Evolutionary conservation across 225 moss, liverwort and hornwort species (phyloP).

Genomic region (Sphagnum contortum): DNA sequence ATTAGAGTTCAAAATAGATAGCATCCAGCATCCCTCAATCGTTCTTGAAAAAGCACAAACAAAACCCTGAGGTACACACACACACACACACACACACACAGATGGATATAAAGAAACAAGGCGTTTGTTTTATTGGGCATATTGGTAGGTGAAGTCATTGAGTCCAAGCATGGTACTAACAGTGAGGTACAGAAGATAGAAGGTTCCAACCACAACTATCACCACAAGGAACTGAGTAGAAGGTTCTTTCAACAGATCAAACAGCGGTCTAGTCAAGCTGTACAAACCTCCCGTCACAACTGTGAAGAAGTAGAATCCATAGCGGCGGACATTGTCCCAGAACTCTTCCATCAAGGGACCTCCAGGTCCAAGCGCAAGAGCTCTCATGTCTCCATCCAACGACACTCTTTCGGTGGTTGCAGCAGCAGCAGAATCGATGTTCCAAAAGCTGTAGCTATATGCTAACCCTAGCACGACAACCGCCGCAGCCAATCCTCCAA

Average conservation of each 20-base stretch:
- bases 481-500: conserved; percentile 4
- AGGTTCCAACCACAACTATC: conserved; percentile 40
- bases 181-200: conserved; percentile 76
- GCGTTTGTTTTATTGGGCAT: conserved; percentile 40
- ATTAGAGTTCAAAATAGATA: no score
- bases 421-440: conserved; percentile 8
- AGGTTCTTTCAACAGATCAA: conserved; percentile 74
- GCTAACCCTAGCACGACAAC: not conserved
- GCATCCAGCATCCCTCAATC: no score
- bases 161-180: conserved; percentile 94
- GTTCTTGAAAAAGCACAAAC: no score
- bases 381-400: conserved; percentile 47
- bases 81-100: no score
- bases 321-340: conserved; percentile 96
- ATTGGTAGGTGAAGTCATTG: conserved; percentile 68
- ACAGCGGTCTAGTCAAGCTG: conserved; percentile 58
- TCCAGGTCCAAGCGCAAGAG: conserved; percentile 82
- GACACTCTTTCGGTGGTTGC: conserved; percentile 11
- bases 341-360: conserved; percentile 92
- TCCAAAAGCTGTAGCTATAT: no score
- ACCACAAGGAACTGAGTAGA: conserved; percentile 60
- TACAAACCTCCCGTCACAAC: conserved; percentile 85
- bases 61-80: no score
- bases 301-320: conserved; percentile 88
- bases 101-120: not conserved